A percentile compares a stretch with the other conserved stretches of the same genome.
Evolutionary conservation across 2,329 filamentous ascomycete species (phyloP).

Genomic region (Herpotrichia juniperi): DNA sequence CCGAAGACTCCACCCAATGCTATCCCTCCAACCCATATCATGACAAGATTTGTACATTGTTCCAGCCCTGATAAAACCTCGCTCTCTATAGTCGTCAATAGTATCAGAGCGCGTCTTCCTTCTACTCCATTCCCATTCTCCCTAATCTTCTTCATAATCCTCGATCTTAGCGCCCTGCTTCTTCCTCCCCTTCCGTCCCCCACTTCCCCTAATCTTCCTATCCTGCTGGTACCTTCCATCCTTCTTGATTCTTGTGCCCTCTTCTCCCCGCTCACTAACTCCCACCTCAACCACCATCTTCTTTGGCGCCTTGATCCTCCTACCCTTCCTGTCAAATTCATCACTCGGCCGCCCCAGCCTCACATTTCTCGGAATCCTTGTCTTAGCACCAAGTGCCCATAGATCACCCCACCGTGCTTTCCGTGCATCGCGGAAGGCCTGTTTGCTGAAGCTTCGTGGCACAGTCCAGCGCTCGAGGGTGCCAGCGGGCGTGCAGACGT

Average conservation of each 20-base stretch:
- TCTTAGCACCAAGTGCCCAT: slow-evolving; percentile 95
- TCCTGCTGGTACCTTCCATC: slow-evolving; percentile 37
- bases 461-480: slow-evolving; percentile 93
- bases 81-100: no score
- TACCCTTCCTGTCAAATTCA: slow-evolving; percentile 49
- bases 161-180: slow-evolving; percentile 25
- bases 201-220: slow-evolving; percentile 45
- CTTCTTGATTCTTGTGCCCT: slow-evolving; percentile 36
- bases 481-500: slow-evolving; percentile 86
- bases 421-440: slow-evolving; percentile 89
- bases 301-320: slow-evolving; percentile 38
- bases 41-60: not conserved
- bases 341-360: slow-evolving; percentile 61
- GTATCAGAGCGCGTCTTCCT: no score
- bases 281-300: slow-evolving; percentile 37
- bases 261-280: slow-evolving; percentile 27
- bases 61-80: no score
- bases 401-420: slow-evolving; percentile 92
- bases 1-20: not conserved
- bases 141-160: not conserved
- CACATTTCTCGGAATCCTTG: slow-evolving; percentile 67
- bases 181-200: slow-evolving; percentile 48
- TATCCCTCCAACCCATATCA: not conserved
- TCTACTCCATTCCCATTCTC: no score
- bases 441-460: slow-evolving; percentile 77